Evolutionary conservation across 1,284 basidiomycete species (phyloP).

Genomic region (Ceratobasidium papillatum): DNA sequence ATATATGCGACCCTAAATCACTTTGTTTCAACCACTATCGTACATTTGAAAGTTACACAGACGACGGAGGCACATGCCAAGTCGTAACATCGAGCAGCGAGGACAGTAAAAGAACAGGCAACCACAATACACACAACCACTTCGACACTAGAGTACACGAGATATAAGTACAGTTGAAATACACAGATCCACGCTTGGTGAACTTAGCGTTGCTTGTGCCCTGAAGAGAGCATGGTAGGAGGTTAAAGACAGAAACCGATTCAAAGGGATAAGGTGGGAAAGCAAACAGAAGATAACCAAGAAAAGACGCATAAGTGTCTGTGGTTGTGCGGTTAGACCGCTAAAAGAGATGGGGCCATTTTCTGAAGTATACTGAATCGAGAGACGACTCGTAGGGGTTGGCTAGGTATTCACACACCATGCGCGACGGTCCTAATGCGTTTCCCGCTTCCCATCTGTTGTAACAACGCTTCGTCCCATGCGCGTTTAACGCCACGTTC

Average conservation of each 20-base stretch:
- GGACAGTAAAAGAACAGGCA: not conserved
- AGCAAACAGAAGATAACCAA: not conserved
- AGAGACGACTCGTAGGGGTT: not conserved
- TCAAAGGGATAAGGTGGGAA: not conserved
- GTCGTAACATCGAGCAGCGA: slow-evolving; percentile 12
- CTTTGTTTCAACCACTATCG: not conserved
- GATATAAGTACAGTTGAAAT: slow-evolving; percentile 37
- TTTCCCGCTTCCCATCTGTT: slow-evolving; percentile 8
- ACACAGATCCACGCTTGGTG: not conserved
- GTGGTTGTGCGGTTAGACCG: not conserved
- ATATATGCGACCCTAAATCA: not conserved
- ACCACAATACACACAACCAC: slow-evolving; percentile 25
- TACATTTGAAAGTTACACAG: slow-evolving; percentile 24
- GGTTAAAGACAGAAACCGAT: not conserved
- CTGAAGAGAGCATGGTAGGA: not conserved
- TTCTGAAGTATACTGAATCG: not conserved
- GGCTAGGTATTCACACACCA: slow-evolving; percentile 13
- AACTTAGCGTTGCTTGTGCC: not conserved
- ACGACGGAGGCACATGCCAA: not conserved
- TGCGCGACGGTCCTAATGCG: slow-evolving; percentile 16
- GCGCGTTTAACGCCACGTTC: slow-evolving; percentile 38
- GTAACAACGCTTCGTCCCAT: slow-evolving; percentile 26
- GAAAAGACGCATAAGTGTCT: slow-evolving; percentile 4
- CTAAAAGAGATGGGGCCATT: not conserved
- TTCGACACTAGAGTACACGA: slow-evolving; percentile 31